Conservation (phyloP, 352 stramenopile species). For the Pythium angustatum region DNA sequence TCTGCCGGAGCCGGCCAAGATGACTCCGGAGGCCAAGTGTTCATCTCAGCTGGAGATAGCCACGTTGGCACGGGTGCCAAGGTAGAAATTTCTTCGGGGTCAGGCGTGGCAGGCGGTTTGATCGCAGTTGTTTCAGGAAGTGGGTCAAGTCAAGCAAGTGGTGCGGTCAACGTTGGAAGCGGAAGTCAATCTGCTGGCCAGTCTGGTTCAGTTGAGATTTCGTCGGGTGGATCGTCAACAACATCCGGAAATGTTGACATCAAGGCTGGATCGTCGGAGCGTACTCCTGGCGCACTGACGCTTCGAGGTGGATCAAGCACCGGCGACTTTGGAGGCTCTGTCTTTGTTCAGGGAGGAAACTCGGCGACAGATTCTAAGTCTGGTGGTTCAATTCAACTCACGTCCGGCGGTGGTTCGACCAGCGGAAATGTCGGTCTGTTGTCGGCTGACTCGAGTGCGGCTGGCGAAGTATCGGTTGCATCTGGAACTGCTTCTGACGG, state of each 20-base stretch:
- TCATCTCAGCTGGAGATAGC: slow-evolving; percentile 2
- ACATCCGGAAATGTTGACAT: slow-evolving; percentile 23
- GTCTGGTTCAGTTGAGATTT: slow-evolving; percentile 22
- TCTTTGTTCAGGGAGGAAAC: slow-evolving; percentile 24
- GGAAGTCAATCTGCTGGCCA: slow-evolving; percentile 9
- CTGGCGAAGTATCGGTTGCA: slow-evolving; percentile 2
- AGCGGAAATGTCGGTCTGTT: slow-evolving; percentile 9
- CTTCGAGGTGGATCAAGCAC: slow-evolving; percentile 17
- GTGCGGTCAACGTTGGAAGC: slow-evolving; percentile 16
- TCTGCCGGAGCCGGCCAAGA: slow-evolving; percentile 5
- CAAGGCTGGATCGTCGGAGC: slow-evolving; percentile 8
- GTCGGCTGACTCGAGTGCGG: slow-evolving; percentile 10
- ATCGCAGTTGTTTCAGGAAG: slow-evolving; percentile 8
- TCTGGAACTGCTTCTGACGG: slow-evolving; percentile 9
- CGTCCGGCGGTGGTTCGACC: slow-evolving; percentile 14
- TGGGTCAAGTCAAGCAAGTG: slow-evolving; percentile 16
- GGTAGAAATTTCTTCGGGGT: slow-evolving; percentile 34
- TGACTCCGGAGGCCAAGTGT: slow-evolving; percentile 1
- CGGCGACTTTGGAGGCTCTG: slow-evolving; percentile 8
- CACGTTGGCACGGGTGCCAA: slow-evolving; percentile 27
- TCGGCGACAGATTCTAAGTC: background rate
- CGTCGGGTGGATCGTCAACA: slow-evolving; percentile 8
- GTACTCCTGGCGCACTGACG: slow-evolving; percentile 14
- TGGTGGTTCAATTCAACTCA: slow-evolving; percentile 16
- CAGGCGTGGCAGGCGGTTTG: slow-evolving; percentile 13